phyloP scores from a whole-genome alignment of 768 basidiomycete genomes.

The Naganishia friedmannii region DNA sequence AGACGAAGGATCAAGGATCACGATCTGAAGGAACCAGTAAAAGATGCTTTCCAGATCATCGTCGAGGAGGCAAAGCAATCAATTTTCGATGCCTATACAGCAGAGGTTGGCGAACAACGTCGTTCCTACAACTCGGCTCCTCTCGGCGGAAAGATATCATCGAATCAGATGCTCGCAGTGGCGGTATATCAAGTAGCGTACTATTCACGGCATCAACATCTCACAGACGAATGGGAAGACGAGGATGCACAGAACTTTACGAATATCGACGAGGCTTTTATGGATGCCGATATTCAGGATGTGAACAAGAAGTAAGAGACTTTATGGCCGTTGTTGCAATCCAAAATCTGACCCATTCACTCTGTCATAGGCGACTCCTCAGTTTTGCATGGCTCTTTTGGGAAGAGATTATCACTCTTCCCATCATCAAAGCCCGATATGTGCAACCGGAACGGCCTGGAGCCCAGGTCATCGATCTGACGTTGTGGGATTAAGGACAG shows the following conservation, averaged over 20 bases:
- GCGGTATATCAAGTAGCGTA: constrained; percentile 36
- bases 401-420: constrained; percentile 27
- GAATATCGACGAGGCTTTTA: constrained; percentile 18
- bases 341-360: neutral
- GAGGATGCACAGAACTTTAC: constrained; percentile 1
- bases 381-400: constrained; percentile 31
- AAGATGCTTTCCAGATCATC: constrained; percentile 41
- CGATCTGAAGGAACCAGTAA: constrained; percentile 44
- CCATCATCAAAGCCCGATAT: constrained; percentile 1
- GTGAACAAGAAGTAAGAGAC: constrained; percentile 13
- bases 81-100: neutral
- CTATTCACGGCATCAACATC: constrained; percentile 13
- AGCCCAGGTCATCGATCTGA: constrained; percentile 6
- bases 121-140: constrained; percentile 18
- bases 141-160: constrained; percentile 13
- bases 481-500: constrained; percentile 2
- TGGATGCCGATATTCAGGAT: constrained; percentile 13
- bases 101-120: neutral
- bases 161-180: constrained; percentile 31
- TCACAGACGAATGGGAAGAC: constrained; percentile 21
- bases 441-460: neutral
- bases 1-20: constrained; percentile 29
- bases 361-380: constrained; percentile 7
- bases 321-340: too few species aligned
- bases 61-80: constrained; percentile 29